Evolutionary conservation across 169 alveolate species (phyloP), one percentile per base, ranked within the genome.

Genomic region (Toxoplasma gondii): DNA sequence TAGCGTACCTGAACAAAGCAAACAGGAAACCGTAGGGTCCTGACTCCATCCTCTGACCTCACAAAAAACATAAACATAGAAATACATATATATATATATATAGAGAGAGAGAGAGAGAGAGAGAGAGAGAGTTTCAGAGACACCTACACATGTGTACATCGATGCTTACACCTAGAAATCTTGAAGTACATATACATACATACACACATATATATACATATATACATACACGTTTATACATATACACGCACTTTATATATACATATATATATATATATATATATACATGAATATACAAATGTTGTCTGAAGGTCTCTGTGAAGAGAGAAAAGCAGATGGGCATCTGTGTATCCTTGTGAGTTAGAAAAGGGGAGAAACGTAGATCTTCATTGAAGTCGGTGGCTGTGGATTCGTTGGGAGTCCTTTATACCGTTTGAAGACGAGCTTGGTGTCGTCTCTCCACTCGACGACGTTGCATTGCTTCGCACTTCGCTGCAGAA

Each of bases 381-480:
- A 49, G 22, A 49, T 49, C 58, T 49, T 7, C 58, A 12, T 49
- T 4, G 4, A 12, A 7, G 12, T 49, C 4, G 4, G 58, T n/a
- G 58, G 12, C 4, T 49, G 58, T 49, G 22, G 22, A 7, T 49
- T 7, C 12, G 58, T 7, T 12, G 58, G 12, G 58, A 12, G 58
- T 0, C n/a, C 29, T 78, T 17, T 12, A 19, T 94, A 97, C 98
- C 99, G 97, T 93, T 98, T 99, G 96, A 98, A 98, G 58, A 99
- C 99, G 49, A 99, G 98, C 94, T 98, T 99, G 36, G 94, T 91
- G 97, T 98, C 97, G 84, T 99, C 99, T 58, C 98, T 96, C 99
- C 99, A 99, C 96, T 99, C 99, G 78, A 99, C 95, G 96, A 99
- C 98, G 97, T 99, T 99, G 96, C 99, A 99, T 81, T 98, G 98